Percentiles rank a stretch among this genome's conserved stretches.
These are phyloP conservation scores for Neoarthrinium moseri DNA, from an alignment of 2,329 filamentous ascomycete species.

Conservation along the genomic window DNA sequence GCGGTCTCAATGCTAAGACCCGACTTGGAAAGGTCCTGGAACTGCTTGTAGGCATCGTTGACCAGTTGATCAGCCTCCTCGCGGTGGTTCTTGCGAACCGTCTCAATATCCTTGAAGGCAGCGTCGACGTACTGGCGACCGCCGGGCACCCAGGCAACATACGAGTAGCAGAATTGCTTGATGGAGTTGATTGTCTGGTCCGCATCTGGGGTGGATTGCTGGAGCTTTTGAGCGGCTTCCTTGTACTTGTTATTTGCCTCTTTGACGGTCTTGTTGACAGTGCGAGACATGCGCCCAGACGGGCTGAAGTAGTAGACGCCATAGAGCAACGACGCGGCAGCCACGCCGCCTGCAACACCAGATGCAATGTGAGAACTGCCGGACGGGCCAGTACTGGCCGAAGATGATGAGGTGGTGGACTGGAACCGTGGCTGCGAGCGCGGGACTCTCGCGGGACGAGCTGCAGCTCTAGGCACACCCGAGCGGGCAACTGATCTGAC, in stretches of 20 bases:
- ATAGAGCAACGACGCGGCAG: conserved; percentile 40
- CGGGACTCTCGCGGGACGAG: conserved; percentile 13
- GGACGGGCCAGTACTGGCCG: conserved; percentile 13
- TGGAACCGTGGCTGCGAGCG: conserved; percentile 34
- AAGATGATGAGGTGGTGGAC: conserved; percentile 26
- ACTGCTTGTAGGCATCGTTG: conserved; percentile 63
- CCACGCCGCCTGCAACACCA: conserved; percentile 43
- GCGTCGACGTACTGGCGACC: conserved; percentile 66
- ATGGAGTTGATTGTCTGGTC: conserved; percentile 67
- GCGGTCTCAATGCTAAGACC: conserved; percentile 64
- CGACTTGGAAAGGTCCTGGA: conserved; percentile 59
- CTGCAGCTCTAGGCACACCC: conserved; percentile 7
- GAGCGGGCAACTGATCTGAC: conserved; percentile 6
- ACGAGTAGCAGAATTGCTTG: conserved; percentile 64
- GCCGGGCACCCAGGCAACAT: conserved; percentile 71
- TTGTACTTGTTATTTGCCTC: conserved; percentile 62
- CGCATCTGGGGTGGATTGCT: conserved; percentile 61
- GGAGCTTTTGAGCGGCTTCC: conserved; percentile 57
- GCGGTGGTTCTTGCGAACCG: conserved; percentile 63
- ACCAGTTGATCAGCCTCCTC: conserved; percentile 70
- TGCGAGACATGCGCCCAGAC: conserved; percentile 37
- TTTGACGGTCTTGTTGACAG: conserved; percentile 46
- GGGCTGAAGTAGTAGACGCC: conserved; percentile 43
- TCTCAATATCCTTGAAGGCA: conserved; percentile 70
- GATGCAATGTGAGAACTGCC: conserved; percentile 34